Evolutionary conservation across 345 rosid genomes (phyloP), one percentile per base, ranked within the genome.

Genomic region (Draba incana): DNA sequence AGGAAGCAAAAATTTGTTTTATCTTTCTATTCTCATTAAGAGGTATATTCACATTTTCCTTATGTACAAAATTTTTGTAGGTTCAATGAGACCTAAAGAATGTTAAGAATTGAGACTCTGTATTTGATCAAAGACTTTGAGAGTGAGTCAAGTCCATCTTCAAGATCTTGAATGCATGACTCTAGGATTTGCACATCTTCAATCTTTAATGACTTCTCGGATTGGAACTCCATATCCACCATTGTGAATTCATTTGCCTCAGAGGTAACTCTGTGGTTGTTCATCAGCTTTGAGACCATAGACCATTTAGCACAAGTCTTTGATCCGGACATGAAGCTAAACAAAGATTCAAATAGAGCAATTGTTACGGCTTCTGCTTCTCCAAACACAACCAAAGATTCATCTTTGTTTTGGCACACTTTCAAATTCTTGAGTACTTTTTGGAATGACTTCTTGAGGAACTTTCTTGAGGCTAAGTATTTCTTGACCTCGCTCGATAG

Each of bases 91-190:
- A 42, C 64, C 64, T 59, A 59, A 7, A 59, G 28, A n/a, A 74
- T 79, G 71, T 81, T 83, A 38, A 83, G 83, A 46, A 77, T 45
- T 14, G 80, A 74, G 15, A 63, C 80, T 61, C 74, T 69, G 28
- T 73, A 50, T 67, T 75, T 80, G 69, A 77, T 83, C 68, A 78
- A 25, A 11, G 66, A 57, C 41, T 81, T 75, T 8, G 52, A 64
- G 62, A 81, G 72, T 60, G 48, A 49, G n/a, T 85, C 74, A 4
- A 80, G 44, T 51, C 76, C 86, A 20, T 64, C 74, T 76, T 81
- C 81, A 14, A 85, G 78, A 67, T 80, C 80, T 62, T 77, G 81
- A 72, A 81, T 52, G 71, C 72, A 63, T 23, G 60, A 47, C 48
- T 81, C 82, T 12, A 73, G 24, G 24, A 57, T 66, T 25, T 78